A percentile compares a stretch with the other conserved stretches of the same genome.
Conservation (phyloP, 1,284 basidiomycete species). For the Irpex rosettiformis region DNA sequence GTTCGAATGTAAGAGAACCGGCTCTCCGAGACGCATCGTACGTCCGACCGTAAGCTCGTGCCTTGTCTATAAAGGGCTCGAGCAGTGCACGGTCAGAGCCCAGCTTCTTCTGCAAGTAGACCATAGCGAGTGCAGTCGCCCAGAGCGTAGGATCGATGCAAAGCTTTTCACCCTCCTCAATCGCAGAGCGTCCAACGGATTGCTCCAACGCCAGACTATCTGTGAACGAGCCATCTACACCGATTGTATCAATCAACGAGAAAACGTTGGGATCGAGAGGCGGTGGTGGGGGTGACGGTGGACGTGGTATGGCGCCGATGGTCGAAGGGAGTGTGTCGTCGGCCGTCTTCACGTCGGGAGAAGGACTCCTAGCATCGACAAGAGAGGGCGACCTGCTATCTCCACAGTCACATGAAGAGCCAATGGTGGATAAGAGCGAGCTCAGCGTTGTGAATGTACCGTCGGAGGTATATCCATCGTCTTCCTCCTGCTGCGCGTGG, state of each 20-base stretch:
- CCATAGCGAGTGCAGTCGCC: conserved; percentile 7
- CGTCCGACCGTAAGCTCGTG: conserved; percentile 5
- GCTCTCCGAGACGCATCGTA: not conserved
- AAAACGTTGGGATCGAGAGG: conserved; percentile 1
- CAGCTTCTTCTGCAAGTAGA: conserved; percentile 3
- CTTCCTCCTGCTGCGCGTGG: conserved; percentile 1
- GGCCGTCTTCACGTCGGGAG: conserved; percentile 4
- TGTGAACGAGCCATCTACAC: conserved; percentile 13
- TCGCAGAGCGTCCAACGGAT: conserved; percentile 5
- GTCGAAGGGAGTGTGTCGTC: not conserved
- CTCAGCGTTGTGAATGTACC: conserved; percentile 14
- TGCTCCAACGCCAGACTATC: not conserved
- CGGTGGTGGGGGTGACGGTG: not conserved
- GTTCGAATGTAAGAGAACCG: not conserved
- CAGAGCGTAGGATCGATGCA: conserved; percentile 3
- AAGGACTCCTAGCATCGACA: conserved; percentile 10
- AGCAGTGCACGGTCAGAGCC: not conserved
- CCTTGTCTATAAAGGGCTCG: conserved; percentile 11
- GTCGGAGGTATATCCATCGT: conserved; percentile 6
- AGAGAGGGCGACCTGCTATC: conserved; percentile 1
- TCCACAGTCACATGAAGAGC: conserved; percentile 12
- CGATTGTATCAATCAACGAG: conserved; percentile 8
- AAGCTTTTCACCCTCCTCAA: not conserved
- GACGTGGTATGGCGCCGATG: not conserved
- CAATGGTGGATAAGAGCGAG: conserved; percentile 5